Evolutionary conservation across 192 early-diverging fungal species (phyloP).

Genomic region (Dissophora ornata): DNA sequence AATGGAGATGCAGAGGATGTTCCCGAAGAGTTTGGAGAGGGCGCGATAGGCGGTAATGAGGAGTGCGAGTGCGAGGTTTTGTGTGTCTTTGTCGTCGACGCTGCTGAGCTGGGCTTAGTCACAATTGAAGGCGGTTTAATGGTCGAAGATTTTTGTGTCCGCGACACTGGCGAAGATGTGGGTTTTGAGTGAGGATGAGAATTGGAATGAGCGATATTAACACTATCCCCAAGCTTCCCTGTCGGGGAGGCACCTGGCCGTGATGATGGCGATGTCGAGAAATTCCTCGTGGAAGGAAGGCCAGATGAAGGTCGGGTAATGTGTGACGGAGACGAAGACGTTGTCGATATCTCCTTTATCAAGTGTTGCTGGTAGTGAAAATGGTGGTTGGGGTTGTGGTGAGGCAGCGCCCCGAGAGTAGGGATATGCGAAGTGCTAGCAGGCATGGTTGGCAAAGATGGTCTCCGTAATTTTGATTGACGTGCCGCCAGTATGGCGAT

Average conservation of each 20-base stretch:
- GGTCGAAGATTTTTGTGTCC: conserved; percentile 16
- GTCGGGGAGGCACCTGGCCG: no score
- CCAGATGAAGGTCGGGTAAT: no score
- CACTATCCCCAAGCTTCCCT: no score
- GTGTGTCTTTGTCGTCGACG: not conserved
- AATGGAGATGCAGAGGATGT: not conserved
- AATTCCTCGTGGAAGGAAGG: no score
- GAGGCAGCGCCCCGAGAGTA: not conserved
- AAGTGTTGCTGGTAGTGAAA: not conserved
- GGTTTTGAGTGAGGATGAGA: not conserved
- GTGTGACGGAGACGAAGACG: no score
- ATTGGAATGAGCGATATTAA: no score
- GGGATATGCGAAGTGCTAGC: conserved; percentile 16
- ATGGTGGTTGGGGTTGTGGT: not conserved
- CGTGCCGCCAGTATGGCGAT: not conserved
- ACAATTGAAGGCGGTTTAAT: conserved; percentile 50
- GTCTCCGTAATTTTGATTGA: conserved; percentile 31
- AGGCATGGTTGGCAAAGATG: conserved; percentile 21
- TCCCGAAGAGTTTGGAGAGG: conserved; percentile 4
- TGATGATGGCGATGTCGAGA: no score
- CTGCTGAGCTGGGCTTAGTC: conserved; percentile 25
- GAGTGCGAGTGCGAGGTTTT: not conserved
- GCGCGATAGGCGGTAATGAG: conserved; percentile 28
- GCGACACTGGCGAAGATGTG: no score
- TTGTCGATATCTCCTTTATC: no score